Conservation (phyloP, 1,284 basidiomycete genomes). For the Ustilago shanxiensis region DNA sequence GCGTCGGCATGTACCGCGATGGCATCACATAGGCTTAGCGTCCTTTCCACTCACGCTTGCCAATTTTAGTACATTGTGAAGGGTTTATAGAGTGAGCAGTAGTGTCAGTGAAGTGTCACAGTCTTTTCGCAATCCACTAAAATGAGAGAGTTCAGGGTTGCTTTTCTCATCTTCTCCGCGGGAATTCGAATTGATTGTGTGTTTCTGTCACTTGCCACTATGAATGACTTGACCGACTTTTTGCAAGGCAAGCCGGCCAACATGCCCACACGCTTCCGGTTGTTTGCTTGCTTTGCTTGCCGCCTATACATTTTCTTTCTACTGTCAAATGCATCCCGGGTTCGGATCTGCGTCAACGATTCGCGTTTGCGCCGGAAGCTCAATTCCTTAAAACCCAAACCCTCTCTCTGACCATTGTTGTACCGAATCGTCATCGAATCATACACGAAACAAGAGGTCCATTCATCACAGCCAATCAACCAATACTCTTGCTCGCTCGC, state of each 20-base stretch:
- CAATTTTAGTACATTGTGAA: too few species aligned
- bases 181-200: neutral
- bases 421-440: neutral
- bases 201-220: conserved; percentile 1
- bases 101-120: too few species aligned
- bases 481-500: neutral
- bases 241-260: neutral
- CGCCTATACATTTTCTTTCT: neutral
- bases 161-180: neutral
- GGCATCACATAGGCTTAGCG: neutral
- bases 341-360: neutral
- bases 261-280: too few species aligned
- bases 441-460: neutral
- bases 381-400: conserved; percentile 1
- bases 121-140: neutral
- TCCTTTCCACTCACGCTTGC: neutral
- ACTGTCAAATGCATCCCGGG: neutral
- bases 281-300: neutral
- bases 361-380: conserved; percentile 5
- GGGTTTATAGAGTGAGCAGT: too few species aligned
- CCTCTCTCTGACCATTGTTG: neutral
- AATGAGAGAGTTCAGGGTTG: neutral
- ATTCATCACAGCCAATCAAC: neutral
- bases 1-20: neutral
- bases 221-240: neutral